These are phyloP conservation scores for Fusarium austroafricanum DNA, from an alignment of 2,329 filamentous ascomycete genomes.

Conservation along the genomic window DNA sequence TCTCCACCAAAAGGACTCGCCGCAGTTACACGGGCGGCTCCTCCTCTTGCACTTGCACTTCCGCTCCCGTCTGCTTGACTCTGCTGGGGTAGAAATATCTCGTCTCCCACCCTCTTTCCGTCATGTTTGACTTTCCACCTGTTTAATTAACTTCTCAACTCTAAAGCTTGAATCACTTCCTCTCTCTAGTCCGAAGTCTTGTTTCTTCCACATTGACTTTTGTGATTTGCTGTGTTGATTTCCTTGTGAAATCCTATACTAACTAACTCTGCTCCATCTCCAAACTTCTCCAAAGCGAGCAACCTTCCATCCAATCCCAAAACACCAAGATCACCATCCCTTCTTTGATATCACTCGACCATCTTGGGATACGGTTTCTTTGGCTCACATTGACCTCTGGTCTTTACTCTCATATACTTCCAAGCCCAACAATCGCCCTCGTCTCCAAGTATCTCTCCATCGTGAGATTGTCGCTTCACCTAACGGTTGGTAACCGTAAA, in stretches of 20 bases:
- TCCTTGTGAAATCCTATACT: constrained; percentile 26
- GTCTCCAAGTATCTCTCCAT: constrained; percentile 1
- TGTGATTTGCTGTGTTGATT: constrained; percentile 23
- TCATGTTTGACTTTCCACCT: constrained; percentile 8
- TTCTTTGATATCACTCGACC: not conserved
- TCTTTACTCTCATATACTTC: constrained; percentile 1
- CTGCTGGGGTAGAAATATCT: constrained; percentile 41
- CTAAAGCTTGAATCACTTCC: constrained; percentile 12
- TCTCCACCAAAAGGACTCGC: constrained; percentile 33
- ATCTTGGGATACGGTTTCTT: not conserved
- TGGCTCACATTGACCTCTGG: not conserved
- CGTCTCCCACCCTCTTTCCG: constrained; percentile 41
- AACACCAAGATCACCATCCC: constrained; percentile 8
- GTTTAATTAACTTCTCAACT: constrained; percentile 18
- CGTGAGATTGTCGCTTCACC: constrained; percentile 3
- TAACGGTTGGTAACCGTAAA: constrained; percentile 4
- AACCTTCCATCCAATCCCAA: constrained; percentile 1
- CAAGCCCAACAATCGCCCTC: not conserved
- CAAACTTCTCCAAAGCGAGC: constrained; percentile 13
- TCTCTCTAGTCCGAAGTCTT: constrained; percentile 2
- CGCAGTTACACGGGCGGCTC: constrained; percentile 40
- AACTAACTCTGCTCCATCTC: constrained; percentile 3
- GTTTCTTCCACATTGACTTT: constrained; percentile 16
- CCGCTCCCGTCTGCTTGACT: not conserved
- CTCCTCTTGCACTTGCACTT: not conserved